Evolutionary conservation across 1,139 yeast genomes (phyloP), one percentile per base, ranked within the genome.

Genomic region (Debaryomyces robertsiae): DNA sequence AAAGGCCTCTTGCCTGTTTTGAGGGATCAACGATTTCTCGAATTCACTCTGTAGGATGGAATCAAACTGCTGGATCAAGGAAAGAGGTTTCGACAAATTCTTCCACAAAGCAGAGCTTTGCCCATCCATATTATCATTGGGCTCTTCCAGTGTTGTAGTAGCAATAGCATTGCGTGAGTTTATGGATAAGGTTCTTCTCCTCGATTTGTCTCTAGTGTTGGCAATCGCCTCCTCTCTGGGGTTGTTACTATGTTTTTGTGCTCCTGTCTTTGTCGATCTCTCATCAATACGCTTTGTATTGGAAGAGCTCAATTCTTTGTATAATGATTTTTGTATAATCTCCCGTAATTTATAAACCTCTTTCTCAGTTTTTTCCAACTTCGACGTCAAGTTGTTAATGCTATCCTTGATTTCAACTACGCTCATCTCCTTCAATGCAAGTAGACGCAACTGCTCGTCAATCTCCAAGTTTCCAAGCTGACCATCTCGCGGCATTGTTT

Each of bases 31-130:
- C 23, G 65, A 81, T 61, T 57, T 77, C 51, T 84, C 91, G 47
- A 84, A 70, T 55, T 84, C 91, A 42, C 71, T 75, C 54, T 80
- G 88, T 22, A 84, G 64, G 63, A 83, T 69, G 37, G 77, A 77
- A 57, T 84, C 93, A 53, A 84, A 75, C 46, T 82, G 89, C 50
- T 82, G 87, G 32, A 84, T 70, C 43, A 83, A 67, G 31, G 71
- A 77, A 35, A 84, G 66, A 1, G 91, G 88, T 49, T 78, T 82
- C 10, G 79, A 63, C n/a, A 67, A 56, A 41, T 65, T 67, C 9
- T 58, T 47, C 77, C 79, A 60, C 17, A 72, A 40, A 24, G 62
- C 57, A 22, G 67, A 60, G 40, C 49, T 52, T 7, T 51, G 40
- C 27, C 47, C 50, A 6, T 41, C 30, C 15, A 30, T 37, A 18